phyloP scores from a whole-genome alignment of 768 basidiomycete species.

The Trametes meyenii region DNA sequence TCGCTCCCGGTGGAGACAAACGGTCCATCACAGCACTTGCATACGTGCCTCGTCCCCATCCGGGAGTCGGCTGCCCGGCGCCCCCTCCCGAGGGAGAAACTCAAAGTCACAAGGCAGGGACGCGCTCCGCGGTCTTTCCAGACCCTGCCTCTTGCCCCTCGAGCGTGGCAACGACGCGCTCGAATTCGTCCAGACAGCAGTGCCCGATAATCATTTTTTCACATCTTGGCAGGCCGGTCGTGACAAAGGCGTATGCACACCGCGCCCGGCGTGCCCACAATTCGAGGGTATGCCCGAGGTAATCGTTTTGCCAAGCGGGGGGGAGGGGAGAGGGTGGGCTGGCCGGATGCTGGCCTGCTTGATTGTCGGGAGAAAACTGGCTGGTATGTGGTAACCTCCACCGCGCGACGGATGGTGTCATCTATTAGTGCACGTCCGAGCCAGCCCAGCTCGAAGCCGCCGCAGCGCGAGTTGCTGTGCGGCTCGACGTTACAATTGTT shows the following conservation, averaged over 20 bases:
- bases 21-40: conserved; percentile 12
- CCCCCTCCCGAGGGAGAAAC: conserved; percentile 19
- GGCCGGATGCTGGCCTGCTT: conserved; percentile 3
- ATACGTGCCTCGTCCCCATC: conserved; percentile 6
- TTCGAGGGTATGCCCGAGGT: background rate
- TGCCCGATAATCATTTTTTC: conserved; percentile 11
- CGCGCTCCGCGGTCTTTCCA: conserved; percentile 15
- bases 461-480: too few species aligned
- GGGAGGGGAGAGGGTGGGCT: background rate
- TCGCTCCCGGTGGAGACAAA: conserved; percentile 16
- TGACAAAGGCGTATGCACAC: background rate
- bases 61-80: conserved; percentile 14
- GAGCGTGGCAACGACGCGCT: conserved; percentile 6
- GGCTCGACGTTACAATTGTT: background rate
- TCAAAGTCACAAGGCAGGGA: conserved; percentile 16
- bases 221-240: conserved; percentile 17
- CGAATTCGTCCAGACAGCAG: background rate
- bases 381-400: conserved; percentile 7
- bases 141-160: background rate
- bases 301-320: conserved; percentile 1
- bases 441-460: background rate
- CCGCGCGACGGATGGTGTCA: conserved; percentile 15
- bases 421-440: background rate
- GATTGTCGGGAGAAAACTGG: conserved; percentile 1
- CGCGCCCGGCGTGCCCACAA: conserved; percentile 3